Evolutionary conservation across 805 yeast genomes (phyloP), one percentile per base, ranked within the genome.

Genomic region (Saccharomyces eubayanus): DNA sequence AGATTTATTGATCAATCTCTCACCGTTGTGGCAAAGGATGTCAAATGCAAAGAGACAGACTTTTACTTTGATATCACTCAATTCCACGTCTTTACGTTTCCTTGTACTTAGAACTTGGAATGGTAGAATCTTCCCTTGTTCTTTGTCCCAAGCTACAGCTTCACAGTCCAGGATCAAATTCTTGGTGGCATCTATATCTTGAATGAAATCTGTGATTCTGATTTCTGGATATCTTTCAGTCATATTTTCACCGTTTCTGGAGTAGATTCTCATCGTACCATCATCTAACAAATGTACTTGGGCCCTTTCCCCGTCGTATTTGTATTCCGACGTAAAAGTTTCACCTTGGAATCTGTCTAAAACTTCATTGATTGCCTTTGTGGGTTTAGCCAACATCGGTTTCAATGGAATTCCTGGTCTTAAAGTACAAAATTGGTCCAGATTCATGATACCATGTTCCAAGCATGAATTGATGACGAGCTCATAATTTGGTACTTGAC

Each of bases 331-430:
- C 0, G 97, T 91, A 65, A 94, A 94, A 54, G 81, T 81, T 60
- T 84, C 85, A 48, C 84, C 89, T 59, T 86, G 87, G 67, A 94
- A 91, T 53, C 96, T 76, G 67, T 94, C 96, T 56, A 94, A 76
- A 1, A 94, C 88, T 66, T 94, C 99, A n/a, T 87, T 80, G 36
- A 94, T 84, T 1, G 97, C 81, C 65, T 94, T 92, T 0, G 98
- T 92, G 2, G 99, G 99, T 66, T 92, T 94, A 6, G 99, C 99
- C 63, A 94, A 80, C 99, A 94, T 94, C 0, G 99, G 99, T 66
- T 91, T 92, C 61, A 94, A 75, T 0, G 99, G 99, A 4, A 94
- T 83, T 1, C 98, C 98, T 0, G 99, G 96, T 9, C 85, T 83
- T 57, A 94, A 73, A 43, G 82, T 82, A 61, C 95, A 84, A 59